Percentiles rank a stretch among this genome's conserved stretches.
Evolutionary conservation across 495 filamentous ascomycete species (phyloP).

Genomic region (Penicillium macrosclerotiorum): DNA sequence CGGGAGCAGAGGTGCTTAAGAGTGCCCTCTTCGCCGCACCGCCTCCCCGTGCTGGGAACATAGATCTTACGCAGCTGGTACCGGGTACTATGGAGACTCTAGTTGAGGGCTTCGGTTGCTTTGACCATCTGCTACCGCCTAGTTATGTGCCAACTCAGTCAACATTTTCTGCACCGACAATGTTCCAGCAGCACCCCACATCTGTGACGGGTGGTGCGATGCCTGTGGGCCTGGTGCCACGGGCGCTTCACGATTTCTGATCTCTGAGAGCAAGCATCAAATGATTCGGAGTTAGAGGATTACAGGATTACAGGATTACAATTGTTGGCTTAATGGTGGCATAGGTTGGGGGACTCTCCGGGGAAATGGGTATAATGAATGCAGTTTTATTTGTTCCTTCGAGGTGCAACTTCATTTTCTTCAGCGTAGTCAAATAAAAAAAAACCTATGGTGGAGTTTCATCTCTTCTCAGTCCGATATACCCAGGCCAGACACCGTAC

Average conservation of each 20-base stretch:
- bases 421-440: no score
- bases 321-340: background rate
- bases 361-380: no score
- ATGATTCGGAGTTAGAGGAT: background rate
- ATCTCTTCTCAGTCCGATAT: no score
- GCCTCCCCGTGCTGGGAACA: constrained; percentile 10
- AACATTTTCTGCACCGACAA: constrained; percentile 8
- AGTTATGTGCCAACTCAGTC: constrained; percentile 14
- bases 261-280: constrained; percentile 6
- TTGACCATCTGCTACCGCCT: constrained; percentile 23
- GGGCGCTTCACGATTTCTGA: constrained; percentile 29
- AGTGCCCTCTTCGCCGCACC: constrained; percentile 12
- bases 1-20: constrained; percentile 7
- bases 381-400: no score
- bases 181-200: constrained; percentile 20
- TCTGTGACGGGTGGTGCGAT: constrained; percentile 25
- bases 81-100: constrained; percentile 20
- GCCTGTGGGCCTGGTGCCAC: constrained; percentile 26
- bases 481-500: no score
- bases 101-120: constrained; percentile 23
- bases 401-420: no score
- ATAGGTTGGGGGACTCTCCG: background rate
- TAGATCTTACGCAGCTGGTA: constrained; percentile 24
- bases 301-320: background rate
- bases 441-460: no score